These are phyloP conservation scores for Aureobasidium zeae DNA, from an alignment of 2,329 filamentous ascomycete species.

Conservation along the genomic window DNA sequence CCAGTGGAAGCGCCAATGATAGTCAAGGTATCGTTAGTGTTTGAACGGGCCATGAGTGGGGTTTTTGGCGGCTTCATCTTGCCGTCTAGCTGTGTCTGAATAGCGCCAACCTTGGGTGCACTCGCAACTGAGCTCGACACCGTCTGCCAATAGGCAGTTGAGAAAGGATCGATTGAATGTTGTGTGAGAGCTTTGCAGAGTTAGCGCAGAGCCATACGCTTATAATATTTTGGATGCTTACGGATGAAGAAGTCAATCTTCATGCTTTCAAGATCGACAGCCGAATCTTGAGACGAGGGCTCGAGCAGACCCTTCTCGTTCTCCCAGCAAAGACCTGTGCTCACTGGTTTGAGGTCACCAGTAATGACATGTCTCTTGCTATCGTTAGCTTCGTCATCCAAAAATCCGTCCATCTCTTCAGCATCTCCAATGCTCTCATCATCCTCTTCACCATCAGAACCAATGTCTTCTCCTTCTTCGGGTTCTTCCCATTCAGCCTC, in stretches of 20 bases:
- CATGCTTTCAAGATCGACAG: slow-evolving; percentile 40
- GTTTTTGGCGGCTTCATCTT: slow-evolving; percentile 34
- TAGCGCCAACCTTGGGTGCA: slow-evolving; percentile 13
- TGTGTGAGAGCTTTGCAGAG: slow-evolving; percentile 32
- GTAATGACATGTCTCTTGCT: slow-evolving; percentile 49
- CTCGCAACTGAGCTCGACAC: slow-evolving; percentile 1
- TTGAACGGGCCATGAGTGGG: slow-evolving; percentile 34
- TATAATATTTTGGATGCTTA: no score
- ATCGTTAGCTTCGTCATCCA: slow-evolving; percentile 60
- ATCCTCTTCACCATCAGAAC: slow-evolving; percentile 56
- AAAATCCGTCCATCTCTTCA: slow-evolving; percentile 79
- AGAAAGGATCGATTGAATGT: slow-evolving; percentile 74
- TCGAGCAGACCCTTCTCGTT: slow-evolving; percentile 31
- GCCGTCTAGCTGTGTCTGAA: slow-evolving; percentile 17
- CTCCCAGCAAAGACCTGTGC: slow-evolving; percentile 79
- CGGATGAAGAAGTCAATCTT: slow-evolving; percentile 47
- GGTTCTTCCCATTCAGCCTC: slow-evolving; percentile 78
- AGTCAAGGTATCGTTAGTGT: slow-evolving; percentile 21
- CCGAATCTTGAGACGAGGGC: background rate
- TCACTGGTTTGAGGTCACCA: slow-evolving; percentile 65
- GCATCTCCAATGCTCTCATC: slow-evolving; percentile 66
- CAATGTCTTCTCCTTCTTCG: slow-evolving; percentile 58
- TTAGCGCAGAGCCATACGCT: background rate
- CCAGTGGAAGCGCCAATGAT: slow-evolving; percentile 26
- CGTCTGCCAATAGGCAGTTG: slow-evolving; percentile 64